Evolutionary conservation across 2,329 filamentous ascomycete genomes (phyloP), one percentile per base, ranked within the genome.

Genomic region (Xylaria sp.): DNA sequence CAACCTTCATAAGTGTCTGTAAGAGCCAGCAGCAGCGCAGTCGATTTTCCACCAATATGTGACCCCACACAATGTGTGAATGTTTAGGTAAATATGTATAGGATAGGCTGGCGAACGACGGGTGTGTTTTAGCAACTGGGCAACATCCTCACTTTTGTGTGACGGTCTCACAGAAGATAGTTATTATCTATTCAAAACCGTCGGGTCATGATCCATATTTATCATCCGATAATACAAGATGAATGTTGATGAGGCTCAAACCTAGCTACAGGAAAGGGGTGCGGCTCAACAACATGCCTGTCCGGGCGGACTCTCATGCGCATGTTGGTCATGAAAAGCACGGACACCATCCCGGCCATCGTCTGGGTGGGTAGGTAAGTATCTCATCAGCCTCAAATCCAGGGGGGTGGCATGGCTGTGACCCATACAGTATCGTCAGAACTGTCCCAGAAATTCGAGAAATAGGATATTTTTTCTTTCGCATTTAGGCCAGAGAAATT

Each of bases 361-460:
- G 60, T 64, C 32, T 41, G 15, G 32, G n/a, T 39, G 20, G 32
- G 32, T 39, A 56, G 28, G 28, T 30, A 30, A 30, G 25, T 15
- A 69, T 66, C 66, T 67, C 65, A 66, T 71, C 67, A 71, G 70
- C 70, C 70, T 70, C 70, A 70, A 68, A 58, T 66, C 66, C 70
- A 48, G 55, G 52, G 65, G 65, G 65, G 66, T 60, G 45, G 55
- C 66, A 57, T 55, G 46, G 61, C 53, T 18, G 23, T 41, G 55
- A 61, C 72, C 75, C 74, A 66, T 76, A 76, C 75, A 77, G 75
- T 77, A 75, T 63, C 41, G 34, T 41, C 46, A 56, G 32, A 72
- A 74, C 67, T 69, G 67, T 69, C 67, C 60, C 28, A 60, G 50
- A 23, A 28, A 23, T 72, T 68, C 71, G 72, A 67, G 60, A 43